These are phyloP conservation scores for Monosporascus ibericus DNA, from an alignment of 2,329 filamentous ascomycete species.

Conservation along the genomic window DNA sequence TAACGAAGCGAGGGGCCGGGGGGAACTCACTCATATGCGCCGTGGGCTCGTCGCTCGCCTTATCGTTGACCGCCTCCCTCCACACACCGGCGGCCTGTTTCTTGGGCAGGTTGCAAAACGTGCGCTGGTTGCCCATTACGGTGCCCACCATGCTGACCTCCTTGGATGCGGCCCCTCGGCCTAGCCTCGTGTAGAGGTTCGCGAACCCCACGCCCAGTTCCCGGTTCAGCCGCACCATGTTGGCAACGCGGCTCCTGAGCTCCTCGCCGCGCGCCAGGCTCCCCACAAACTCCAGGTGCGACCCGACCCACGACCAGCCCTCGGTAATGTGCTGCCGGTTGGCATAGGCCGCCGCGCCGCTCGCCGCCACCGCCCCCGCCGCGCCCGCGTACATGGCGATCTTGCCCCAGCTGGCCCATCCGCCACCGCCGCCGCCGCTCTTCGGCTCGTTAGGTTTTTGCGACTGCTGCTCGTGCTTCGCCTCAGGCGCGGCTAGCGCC, in stretches of 20 bases:
- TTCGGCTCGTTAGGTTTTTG: conserved; percentile 16
- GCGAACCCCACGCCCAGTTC: conserved; percentile 70
- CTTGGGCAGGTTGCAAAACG: conserved; percentile 79
- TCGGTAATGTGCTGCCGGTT: conserved; percentile 74
- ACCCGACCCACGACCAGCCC: conserved; percentile 76
- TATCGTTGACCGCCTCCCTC: conserved; percentile 70
- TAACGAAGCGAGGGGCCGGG: conserved; percentile 45
- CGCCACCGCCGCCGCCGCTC: conserved; percentile 17
- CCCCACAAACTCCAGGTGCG: conserved; percentile 89
- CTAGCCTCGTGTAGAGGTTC: conserved; percentile 83
- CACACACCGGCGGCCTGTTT: conserved; percentile 50
- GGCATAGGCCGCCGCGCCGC: conserved; percentile 78
- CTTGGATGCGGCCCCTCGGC: conserved; percentile 55
- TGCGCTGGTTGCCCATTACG: conserved; percentile 65
- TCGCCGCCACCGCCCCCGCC: conserved; percentile 73
- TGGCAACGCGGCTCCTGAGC: conserved; percentile 65
- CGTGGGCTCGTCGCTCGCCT: conserved; percentile 67
- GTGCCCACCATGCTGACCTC: conserved; percentile 47
- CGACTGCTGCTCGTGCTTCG: conserved; percentile 36
- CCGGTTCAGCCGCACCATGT: conserved; percentile 56
- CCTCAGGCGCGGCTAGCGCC: conserved; percentile 28
- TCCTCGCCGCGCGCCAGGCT: conserved; percentile 82
- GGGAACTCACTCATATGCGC: conserved; percentile 66
- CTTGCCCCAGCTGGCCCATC: conserved; percentile 78
- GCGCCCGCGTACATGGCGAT: conserved; percentile 83